Conservation (phyloP, 257 asterid species). For the Mitragyna speciosa region DNA sequence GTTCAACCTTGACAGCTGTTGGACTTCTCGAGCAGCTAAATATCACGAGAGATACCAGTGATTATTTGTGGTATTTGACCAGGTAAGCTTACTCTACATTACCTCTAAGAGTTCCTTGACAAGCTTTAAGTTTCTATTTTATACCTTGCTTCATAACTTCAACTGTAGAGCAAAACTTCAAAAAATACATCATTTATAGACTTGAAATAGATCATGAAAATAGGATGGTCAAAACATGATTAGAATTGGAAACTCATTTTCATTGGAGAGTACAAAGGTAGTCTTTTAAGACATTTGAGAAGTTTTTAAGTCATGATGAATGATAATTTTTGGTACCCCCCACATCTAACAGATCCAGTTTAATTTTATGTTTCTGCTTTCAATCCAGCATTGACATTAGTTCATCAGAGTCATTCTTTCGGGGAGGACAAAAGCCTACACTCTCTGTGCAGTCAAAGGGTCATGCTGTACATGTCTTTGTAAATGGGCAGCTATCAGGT, state of each 20-base stretch:
- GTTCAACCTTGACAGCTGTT: slow-evolving; percentile 37
- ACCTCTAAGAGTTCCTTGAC: not conserved
- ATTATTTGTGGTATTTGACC: slow-evolving; percentile 69
- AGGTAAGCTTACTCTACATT: slow-evolving; percentile 35
- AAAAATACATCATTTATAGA: not conserved
- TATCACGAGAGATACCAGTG: slow-evolving; percentile 63
- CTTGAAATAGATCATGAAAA: not conserved
- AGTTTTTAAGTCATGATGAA: not conserved
- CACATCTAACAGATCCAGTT: not conserved
- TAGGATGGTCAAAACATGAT: not conserved
- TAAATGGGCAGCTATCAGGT: slow-evolving; percentile 60
- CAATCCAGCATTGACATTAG: slow-evolving; percentile 46
- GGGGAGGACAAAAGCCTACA: slow-evolving; percentile 42
- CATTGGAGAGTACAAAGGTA: not conserved
- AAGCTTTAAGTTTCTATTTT: not conserved
- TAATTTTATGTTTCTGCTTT: not conserved
- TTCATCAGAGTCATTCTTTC: slow-evolving; percentile 56
- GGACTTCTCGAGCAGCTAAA: slow-evolving; percentile 66
- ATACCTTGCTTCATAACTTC: not conserved
- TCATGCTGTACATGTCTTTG: slow-evolving; percentile 55
- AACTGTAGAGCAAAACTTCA: not conserved
- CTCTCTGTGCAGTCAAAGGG: slow-evolving; percentile 54
- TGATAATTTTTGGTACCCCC: not conserved
- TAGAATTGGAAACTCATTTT: not conserved
- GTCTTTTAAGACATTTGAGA: not conserved